phyloP scores from a whole-genome alignment of 495 filamentous ascomycete species.

The Zalerion maritima region DNA sequence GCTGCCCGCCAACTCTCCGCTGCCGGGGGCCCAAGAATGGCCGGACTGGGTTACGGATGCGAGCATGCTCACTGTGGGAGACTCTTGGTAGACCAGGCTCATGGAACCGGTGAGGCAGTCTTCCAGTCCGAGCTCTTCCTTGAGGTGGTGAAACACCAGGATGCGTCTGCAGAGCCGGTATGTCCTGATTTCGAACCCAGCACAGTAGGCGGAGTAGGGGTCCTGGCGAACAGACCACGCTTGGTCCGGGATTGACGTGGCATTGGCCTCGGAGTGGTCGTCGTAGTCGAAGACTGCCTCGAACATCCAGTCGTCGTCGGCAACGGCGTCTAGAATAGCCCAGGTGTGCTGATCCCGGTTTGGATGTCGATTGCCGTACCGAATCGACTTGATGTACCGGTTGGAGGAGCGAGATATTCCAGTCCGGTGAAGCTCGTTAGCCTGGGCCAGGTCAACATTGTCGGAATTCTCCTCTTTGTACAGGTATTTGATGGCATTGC shows the following conservation, averaged over 20 bases:
- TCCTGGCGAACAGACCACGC: conserved; percentile 15
- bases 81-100: conserved; percentile 7
- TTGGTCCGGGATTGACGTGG: not conserved
- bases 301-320: conserved; percentile 16
- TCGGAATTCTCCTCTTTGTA: conserved; percentile 11
- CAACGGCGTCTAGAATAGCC: conserved; percentile 1
- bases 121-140: conserved; percentile 4
- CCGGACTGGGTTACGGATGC: no score
- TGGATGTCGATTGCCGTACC: conserved; percentile 12
- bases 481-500: conserved; percentile 7
- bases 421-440: conserved; percentile 5
- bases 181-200: conserved; percentile 18
- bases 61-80: no score
- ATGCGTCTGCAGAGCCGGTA: conserved; percentile 20
- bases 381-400: conserved; percentile 15
- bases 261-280: conserved; percentile 11
- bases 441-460: not conserved
- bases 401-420: conserved; percentile 2
- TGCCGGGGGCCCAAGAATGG: no score
- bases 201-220: conserved; percentile 13
- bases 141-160: conserved; percentile 23
- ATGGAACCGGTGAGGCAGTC: conserved; percentile 12
- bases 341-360: no score
- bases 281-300: conserved; percentile 25
- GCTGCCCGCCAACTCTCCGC: no score